Evolutionary conservation across 176 grass and related monocot species (phyloP), one percentile per base, ranked within the genome.

Genomic region (Rhynchospora breviuscula): DNA sequence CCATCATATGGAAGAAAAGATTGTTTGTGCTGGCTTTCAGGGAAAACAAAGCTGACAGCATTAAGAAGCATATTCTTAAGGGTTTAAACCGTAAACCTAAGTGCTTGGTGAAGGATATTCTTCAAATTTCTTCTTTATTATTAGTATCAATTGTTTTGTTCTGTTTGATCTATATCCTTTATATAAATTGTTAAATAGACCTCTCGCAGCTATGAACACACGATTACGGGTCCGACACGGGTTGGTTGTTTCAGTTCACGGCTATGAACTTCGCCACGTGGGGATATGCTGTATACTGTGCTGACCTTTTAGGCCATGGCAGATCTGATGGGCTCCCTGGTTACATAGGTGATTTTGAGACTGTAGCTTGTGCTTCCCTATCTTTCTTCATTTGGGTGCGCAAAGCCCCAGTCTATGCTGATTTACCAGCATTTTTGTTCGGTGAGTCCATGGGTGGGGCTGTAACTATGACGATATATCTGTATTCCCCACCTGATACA

Each of bases 401-500:
- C 6, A 48, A 43, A 48, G 67, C 79, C 57, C 13, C 40, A 0
- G 7, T 78, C 10, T 86, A 89, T 58, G 51, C 89, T 1, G 8
- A 44, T 59, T 68, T 91, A 15, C 87, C 89, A n/a, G 89, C 92
- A 7, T 94, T 94, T 88, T 77, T 94, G 17, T 81, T 94, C 64
- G 89, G 92, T 63, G 92, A 94, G 74, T 94, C 92, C 59, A 91
- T 94, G 92, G 92, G 92, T 69, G 87, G 89, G 61, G 92, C 92
- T 17, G 85, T 78, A 43, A 89, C 89, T 7, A 49, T 91, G 51
- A 74, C 91, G 79, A 89, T 89, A 79, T 94, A 91, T 85, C 84
- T 94, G 52, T 84, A 72, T n/a, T 91, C 89, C 10, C 85, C 83
- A 21, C 52, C 82, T 54, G 85, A 67, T 59, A 65, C 10, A 8